A percentile compares a stretch with the other conserved stretches of the same genome.
phyloP scores from a whole-genome alignment of 441 rosid genomes.

The Erodium trifolium region DNA sequence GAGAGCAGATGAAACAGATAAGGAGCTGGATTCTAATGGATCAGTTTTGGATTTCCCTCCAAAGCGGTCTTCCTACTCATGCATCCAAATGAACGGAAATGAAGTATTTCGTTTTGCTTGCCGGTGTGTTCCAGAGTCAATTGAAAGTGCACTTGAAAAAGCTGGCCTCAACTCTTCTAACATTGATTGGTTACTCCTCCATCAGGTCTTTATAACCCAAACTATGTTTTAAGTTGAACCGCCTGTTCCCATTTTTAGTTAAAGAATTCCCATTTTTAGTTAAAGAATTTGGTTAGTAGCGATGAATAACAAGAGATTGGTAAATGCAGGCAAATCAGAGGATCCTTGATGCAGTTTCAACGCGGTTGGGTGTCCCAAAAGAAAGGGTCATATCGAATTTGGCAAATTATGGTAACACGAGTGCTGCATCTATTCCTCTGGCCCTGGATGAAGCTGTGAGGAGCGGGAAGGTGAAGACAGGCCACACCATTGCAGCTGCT shows the following conservation, averaged over 20 bases:
- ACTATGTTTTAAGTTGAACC: too few species aligned
- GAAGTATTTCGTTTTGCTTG: conserved; percentile 93
- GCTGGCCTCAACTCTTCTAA: conserved; percentile 63
- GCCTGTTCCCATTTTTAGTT: too few species aligned
- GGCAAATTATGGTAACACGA: conserved; percentile 85
- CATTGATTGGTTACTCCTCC: conserved; percentile 90
- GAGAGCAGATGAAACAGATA: conserved; percentile 33
- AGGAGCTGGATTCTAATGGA: conserved; percentile 49
- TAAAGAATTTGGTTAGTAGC: background rate
- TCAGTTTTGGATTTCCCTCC: conserved; percentile 59
- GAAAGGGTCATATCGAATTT: conserved; percentile 75
- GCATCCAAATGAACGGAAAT: conserved; percentile 83
- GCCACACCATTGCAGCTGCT: conserved; percentile 69
- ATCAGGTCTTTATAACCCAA: conserved; percentile 47
- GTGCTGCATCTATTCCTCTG: conserved; percentile 86
- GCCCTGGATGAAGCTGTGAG: conserved; percentile 91
- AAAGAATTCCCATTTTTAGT: too few species aligned
- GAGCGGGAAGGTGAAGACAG: conserved; percentile 72
- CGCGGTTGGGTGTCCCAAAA: conserved; percentile 60
- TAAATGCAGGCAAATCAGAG: conserved; percentile 84
- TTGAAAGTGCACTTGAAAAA: conserved; percentile 62
- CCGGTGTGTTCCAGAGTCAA: conserved; percentile 71
- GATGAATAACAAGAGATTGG: background rate
- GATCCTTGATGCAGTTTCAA: conserved; percentile 86
- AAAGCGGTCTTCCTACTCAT: conserved; percentile 42